Percentiles rank a stretch among this genome's conserved stretches.
Conservation (phyloP, 1,139 yeast genomes). For the Pichia sp. region DNA sequence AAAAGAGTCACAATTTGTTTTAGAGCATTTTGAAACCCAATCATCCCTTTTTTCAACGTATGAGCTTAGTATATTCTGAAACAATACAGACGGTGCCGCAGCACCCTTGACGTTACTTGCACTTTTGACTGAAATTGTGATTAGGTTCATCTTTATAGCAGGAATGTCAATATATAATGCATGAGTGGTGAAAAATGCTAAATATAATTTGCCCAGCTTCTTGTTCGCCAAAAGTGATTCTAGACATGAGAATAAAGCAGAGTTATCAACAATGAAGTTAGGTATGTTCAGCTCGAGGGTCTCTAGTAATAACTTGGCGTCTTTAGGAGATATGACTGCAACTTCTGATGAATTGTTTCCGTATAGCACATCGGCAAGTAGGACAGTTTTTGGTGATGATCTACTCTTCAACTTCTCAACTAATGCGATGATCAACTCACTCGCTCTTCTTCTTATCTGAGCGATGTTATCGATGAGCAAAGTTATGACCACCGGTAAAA, state of each 20-base stretch:
- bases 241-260: slow-evolving; percentile 36
- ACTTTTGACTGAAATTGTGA: slow-evolving; percentile 36
- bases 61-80: slow-evolving; percentile 36
- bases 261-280: slow-evolving; percentile 45
- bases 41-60: slow-evolving; percentile 43
- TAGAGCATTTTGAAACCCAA: slow-evolving; percentile 44
- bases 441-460: slow-evolving; percentile 36
- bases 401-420: slow-evolving; percentile 24
- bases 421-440: slow-evolving; percentile 34
- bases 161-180: slow-evolving; percentile 44
- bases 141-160: slow-evolving; percentile 40
- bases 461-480: slow-evolving; percentile 39
- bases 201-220: slow-evolving; percentile 41
- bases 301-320: slow-evolving; percentile 48
- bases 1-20: slow-evolving; percentile 47
- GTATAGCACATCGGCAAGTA: slow-evolving; percentile 41
- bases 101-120: slow-evolving; percentile 35
- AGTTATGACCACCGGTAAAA: slow-evolving; percentile 42
- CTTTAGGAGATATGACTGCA: slow-evolving; percentile 62
- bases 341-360: slow-evolving; percentile 41
- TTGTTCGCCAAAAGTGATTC: slow-evolving; percentile 36
- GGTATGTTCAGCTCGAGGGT: slow-evolving; percentile 38
- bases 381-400: slow-evolving; percentile 38
- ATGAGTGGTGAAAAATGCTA: slow-evolving; percentile 51
- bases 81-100: slow-evolving; percentile 37